Evolutionary conservation across 805 yeast species (phyloP).

Genomic region (Deakozyma indianensis): DNA sequence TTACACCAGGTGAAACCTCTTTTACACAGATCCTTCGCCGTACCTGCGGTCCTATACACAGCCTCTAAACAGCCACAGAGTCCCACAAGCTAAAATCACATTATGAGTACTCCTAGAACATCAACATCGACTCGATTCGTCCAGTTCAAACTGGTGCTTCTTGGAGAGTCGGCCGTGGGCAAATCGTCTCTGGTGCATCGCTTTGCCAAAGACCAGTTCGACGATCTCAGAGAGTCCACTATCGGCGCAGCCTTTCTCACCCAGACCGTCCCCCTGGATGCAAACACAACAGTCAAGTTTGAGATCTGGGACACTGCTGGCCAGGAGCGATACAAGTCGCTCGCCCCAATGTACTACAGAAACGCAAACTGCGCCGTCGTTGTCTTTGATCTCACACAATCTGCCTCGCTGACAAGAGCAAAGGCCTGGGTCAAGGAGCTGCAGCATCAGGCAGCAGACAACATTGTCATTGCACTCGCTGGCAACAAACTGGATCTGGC

Average conservation of each 20-base stretch:
- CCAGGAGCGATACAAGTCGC: conserved; percentile 70
- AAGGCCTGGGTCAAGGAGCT: conserved; percentile 86
- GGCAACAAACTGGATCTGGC: conserved; percentile 73
- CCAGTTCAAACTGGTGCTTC: conserved; percentile 55
- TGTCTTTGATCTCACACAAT: conserved; percentile 67
- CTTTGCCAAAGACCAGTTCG: conserved; percentile 57
- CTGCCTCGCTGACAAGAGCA: conserved; percentile 60
- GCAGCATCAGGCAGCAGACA: conserved; percentile 62
- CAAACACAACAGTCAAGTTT: conserved; percentile 29
- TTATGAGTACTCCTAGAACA: background rate
- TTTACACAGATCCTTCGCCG: no score
- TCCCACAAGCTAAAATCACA: no score
- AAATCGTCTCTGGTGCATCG: conserved; percentile 70
- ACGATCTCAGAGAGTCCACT: conserved; percentile 71
- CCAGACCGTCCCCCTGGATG: conserved; percentile 44
- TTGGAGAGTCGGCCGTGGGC: conserved; percentile 76
- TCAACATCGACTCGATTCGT: conserved; percentile 20
- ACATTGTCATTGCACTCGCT: conserved; percentile 67
- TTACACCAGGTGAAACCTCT: no score
- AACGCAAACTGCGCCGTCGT: conserved; percentile 75
- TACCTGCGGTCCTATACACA: no score
- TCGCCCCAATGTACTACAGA: conserved; percentile 75
- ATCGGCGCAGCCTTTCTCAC: conserved; percentile 98
- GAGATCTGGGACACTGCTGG: conserved; percentile 90
- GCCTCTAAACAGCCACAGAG: no score